Evolutionary conservation across 1,284 basidiomycete species (phyloP).

Genomic region (Leccinum olivaceoglutinosum): DNA sequence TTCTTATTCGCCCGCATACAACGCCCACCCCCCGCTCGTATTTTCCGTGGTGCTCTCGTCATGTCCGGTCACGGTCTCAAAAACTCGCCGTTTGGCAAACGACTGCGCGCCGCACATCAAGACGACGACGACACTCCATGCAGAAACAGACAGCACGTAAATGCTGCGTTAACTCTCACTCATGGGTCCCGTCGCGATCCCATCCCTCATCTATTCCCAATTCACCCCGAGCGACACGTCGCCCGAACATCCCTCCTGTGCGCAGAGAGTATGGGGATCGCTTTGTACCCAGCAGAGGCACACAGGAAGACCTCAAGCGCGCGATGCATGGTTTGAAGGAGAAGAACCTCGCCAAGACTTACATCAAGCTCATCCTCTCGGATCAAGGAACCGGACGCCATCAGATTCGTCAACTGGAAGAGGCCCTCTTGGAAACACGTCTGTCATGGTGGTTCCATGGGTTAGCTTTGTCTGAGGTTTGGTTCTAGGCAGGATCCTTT

Average conservation of each 20-base stretch:
- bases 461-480: too few species aligned
- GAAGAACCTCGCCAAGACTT: too few species aligned
- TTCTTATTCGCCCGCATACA: conserved; percentile 37
- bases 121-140: conserved; percentile 49
- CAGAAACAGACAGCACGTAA: conserved; percentile 47
- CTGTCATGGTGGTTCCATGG: too few species aligned
- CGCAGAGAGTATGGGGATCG: conserved; percentile 67
- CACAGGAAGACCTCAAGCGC: conserved; percentile 5
- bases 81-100: conserved; percentile 77
- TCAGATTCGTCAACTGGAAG: too few species aligned
- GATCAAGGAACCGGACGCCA: too few species aligned
- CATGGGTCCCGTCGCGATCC: conserved; percentile 38
- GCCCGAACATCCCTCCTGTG: conserved; percentile 37
- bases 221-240: conserved; percentile 54
- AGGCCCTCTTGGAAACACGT: too few species aligned
- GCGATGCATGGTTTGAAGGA: too few species aligned
- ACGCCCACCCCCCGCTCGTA: not conserved
- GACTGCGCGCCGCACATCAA: conserved; percentile 60
- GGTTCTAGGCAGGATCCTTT: too few species aligned
- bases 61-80: conserved; percentile 61
- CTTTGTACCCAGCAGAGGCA: conserved; percentile 68
- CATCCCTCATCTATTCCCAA: conserved; percentile 48
- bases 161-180: conserved; percentile 36
- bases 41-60: conserved; percentile 2
- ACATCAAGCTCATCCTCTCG: too few species aligned